These are phyloP conservation scores for Wickerhamiella azyma DNA, from an alignment of 805 yeast species.

Conservation along the genomic window DNA sequence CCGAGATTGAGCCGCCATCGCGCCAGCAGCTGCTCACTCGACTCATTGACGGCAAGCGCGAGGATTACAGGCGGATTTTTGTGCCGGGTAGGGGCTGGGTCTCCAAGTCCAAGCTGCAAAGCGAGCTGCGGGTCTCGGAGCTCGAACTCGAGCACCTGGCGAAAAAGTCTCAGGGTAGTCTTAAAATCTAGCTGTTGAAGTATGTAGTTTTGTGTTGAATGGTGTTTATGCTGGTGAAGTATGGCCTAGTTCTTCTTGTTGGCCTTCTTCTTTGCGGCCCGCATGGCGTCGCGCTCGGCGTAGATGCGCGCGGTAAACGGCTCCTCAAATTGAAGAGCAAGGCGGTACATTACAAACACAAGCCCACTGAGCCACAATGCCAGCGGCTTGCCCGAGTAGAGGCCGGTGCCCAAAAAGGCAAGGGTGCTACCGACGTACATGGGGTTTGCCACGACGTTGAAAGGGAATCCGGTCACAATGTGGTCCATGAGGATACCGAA, in stretches of 20 bases:
- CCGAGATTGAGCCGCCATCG: conserved; percentile 1
- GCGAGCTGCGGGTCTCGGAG: conserved; percentile 5
- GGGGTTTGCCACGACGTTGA: conserved; percentile 81
- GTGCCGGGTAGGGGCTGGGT: conserved; percentile 11
- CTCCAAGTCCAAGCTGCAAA: conserved; percentile 7
- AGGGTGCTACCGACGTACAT: conserved; percentile 92
- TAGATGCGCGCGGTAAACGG: conserved; percentile 91
- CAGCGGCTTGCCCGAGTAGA: conserved; percentile 80
- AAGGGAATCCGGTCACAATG: conserved; percentile 86
- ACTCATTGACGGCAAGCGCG: conserved; percentile 5
- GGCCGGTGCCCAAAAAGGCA: conserved; percentile 80
- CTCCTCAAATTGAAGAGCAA: conserved; percentile 84
- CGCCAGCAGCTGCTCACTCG: conserved; percentile 4
- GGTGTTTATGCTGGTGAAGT: background rate
- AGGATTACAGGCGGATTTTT: conserved; percentile 8
- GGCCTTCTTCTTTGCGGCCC: conserved; percentile 19
- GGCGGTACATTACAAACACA: conserved; percentile 67
- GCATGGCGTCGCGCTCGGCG: conserved; percentile 46
- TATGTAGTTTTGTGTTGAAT: background rate
- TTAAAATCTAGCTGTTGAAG: background rate
- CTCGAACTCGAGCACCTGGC: conserved; percentile 6
- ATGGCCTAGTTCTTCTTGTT: background rate
- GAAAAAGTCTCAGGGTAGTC: background rate
- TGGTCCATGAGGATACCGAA: conserved; percentile 89
- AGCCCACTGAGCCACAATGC: conserved; percentile 61